phyloP scores from a whole-genome alignment of 306 rosid species.

The Vicia faba region DNA sequence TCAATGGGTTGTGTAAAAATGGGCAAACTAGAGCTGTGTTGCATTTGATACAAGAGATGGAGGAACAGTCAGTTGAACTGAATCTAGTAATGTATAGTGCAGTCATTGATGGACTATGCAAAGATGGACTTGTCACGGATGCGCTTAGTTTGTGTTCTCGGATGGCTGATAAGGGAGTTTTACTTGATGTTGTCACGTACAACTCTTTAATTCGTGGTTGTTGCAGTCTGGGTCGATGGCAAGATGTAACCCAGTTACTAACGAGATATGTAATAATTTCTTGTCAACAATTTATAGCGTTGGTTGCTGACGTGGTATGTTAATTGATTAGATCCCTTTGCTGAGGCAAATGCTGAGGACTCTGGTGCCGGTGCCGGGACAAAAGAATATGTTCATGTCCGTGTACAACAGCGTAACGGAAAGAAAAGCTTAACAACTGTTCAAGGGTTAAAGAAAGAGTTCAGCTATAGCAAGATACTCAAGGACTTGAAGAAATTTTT shows the following conservation, averaged over 20 bases:
- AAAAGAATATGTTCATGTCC: constrained; percentile 60
- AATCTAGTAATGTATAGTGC: constrained; percentile 36
- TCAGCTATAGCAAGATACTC: constrained; percentile 58
- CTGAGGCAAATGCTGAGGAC: constrained; percentile 69
- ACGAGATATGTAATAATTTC: neutral
- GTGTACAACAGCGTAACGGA: constrained; percentile 59
- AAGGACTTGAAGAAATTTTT: constrained; percentile 60
- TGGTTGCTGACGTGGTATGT: constrained; percentile 19
- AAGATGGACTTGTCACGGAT: constrained; percentile 37
- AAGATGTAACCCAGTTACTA: no score
- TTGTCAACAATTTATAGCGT: constrained; percentile 10
- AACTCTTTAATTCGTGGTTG: constrained; percentile 46
- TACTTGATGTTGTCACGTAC: constrained; percentile 39
- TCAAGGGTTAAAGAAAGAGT: constrained; percentile 58
- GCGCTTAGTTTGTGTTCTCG: constrained; percentile 35
- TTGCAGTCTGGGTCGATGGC: no score
- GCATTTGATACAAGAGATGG: constrained; percentile 33
- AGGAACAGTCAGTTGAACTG: constrained; percentile 8
- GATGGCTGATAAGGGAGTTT: no score
- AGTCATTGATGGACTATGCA: constrained; percentile 44
- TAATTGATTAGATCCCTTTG: constrained; percentile 54
- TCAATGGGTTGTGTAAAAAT: no score
- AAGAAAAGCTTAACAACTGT: constrained; percentile 64
- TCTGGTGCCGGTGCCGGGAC: constrained; percentile 60
- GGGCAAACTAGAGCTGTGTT: constrained; percentile 39